Conservation (phyloP, 148 eudicot genomes). For the Linanthus parryae region DNA sequence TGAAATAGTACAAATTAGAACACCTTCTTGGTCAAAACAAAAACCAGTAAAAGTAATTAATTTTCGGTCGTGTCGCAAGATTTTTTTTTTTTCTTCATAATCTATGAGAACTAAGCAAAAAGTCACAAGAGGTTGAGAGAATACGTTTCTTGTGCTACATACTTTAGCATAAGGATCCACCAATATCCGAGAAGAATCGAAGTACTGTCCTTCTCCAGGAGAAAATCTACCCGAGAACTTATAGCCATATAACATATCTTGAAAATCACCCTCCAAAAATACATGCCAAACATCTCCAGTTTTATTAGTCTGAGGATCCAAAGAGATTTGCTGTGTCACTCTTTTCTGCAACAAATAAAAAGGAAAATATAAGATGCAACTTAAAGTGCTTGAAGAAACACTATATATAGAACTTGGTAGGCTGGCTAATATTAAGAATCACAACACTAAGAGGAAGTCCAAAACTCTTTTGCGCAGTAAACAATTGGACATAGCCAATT, state of each 20-base stretch:
- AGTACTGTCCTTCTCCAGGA: constrained; percentile 77
- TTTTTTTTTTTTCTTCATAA: too few relatives aligned
- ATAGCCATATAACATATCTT: constrained; percentile 71
- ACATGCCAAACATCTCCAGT: constrained; percentile 97
- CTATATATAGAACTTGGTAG: neutral
- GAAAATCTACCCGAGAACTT: constrained; percentile 72
- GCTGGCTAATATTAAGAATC: neutral
- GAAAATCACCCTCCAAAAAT: constrained; percentile 69
- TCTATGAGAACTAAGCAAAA: too few relatives aligned
- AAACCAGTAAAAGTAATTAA: constrained; percentile 2
- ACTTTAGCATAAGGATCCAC: constrained; percentile 96
- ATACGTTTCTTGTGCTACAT: constrained; percentile 19
- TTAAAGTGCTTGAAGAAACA: neutral
- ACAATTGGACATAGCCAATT: too few relatives aligned
- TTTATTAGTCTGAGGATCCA: constrained; percentile 70
- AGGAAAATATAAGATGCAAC: too few relatives aligned
- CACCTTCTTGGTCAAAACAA: constrained; percentile 1
- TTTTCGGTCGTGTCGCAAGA: too few relatives aligned
- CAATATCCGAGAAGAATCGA: constrained; percentile 61
- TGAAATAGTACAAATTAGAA: constrained; percentile 10
- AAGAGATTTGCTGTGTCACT: constrained; percentile 63
- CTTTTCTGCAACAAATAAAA: constrained; percentile 49
- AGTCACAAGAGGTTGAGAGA: neutral
- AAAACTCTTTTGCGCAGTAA: neutral
- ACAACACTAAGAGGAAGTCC: neutral